A percentile compares a stretch with the other conserved stretches of the same genome.
phyloP scores from a whole-genome alignment of 2,329 filamentous ascomycete genomes.

The Colletotrichum sidae region DNA sequence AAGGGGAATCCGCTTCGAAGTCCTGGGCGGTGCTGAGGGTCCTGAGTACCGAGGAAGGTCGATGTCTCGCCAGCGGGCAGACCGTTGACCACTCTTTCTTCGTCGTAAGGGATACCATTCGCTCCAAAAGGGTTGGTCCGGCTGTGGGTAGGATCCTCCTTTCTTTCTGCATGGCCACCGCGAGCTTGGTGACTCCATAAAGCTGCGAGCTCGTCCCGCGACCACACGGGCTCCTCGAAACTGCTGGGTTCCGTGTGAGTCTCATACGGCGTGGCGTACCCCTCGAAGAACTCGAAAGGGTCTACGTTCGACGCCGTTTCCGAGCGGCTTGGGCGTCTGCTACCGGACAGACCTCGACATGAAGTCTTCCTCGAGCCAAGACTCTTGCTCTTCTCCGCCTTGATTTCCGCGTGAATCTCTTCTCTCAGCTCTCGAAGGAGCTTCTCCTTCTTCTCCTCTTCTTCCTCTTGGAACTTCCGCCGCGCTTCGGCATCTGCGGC shows the following conservation, averaged over 20 bases:
- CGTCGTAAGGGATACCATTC: no score
- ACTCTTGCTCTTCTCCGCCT: background rate
- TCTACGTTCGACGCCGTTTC: background rate
- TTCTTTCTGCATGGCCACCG: background rate
- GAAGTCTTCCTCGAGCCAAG: background rate
- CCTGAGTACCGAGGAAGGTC: background rate
- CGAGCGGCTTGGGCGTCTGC: background rate
- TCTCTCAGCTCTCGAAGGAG: slow-evolving; percentile 1
- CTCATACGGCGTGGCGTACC: background rate
- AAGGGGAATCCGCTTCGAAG: background rate
- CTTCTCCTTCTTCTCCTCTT: background rate
- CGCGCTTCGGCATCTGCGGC: background rate
- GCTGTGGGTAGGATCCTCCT: no score
- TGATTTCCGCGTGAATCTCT: background rate
- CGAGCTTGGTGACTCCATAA: background rate
- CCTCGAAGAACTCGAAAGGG: slow-evolving; percentile 5
- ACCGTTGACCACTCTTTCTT: no score
- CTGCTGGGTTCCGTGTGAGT: background rate
- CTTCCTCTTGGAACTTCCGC: background rate
- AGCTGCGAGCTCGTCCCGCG: background rate
- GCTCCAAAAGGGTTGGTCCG: no score
- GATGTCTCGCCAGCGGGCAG: background rate
- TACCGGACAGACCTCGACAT: no score
- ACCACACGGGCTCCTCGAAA: background rate
- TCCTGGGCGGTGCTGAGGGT: background rate